Evolutionary conservation across 2,329 filamentous ascomycete species (phyloP), one percentile per base, ranked within the genome.

Genomic region (Pyricularia grisea): DNA sequence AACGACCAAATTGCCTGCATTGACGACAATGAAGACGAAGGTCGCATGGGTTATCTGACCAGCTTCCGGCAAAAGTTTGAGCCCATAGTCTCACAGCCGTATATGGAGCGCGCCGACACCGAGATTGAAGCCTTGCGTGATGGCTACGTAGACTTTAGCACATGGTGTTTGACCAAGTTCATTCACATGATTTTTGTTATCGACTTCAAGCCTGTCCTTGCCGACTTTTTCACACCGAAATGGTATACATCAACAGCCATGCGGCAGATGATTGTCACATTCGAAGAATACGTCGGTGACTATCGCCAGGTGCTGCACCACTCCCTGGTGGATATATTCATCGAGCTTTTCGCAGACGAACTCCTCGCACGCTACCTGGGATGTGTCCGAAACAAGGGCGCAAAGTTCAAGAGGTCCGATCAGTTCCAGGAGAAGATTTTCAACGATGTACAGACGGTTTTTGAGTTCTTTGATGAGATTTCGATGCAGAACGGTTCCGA

Each of bases 1-100:
- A 99, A 99, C 81, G 95, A 99, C 80, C 95, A 99, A 79, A 98
- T 99, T 77, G 94, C 94, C 69, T 97, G 93, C 79, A 97, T 99
- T 75, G 95, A 98, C 78, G 96, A 98, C 76, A 91, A 91, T 73
- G 90, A 92, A 71, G 90, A 92, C 68, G 88, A 89, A 68, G 88
- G 87, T 70, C 88, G 90, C 36, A 82, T 91, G 30, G 92, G 91
- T 33, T 97, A 97, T 81, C 85, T 98, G 67, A 90, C 92, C 4
- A 90, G 90, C 75, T 97, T 97, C 87, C 89, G 89, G 73, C 88
- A 90, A 73, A 92, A 95, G 75, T 91, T 96, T 76, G 91, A 92
- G 76, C 85, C 91, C 2, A 83, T 95, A 42, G 92, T 97, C 64
- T 90, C 92, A 66, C 87, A 91, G 27, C 88, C 89, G 71, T 97